Base-by-base conservation (phyloP, 2,329 filamentous ascomycete species). In the Aphanoascus verrucosus region DNA sequence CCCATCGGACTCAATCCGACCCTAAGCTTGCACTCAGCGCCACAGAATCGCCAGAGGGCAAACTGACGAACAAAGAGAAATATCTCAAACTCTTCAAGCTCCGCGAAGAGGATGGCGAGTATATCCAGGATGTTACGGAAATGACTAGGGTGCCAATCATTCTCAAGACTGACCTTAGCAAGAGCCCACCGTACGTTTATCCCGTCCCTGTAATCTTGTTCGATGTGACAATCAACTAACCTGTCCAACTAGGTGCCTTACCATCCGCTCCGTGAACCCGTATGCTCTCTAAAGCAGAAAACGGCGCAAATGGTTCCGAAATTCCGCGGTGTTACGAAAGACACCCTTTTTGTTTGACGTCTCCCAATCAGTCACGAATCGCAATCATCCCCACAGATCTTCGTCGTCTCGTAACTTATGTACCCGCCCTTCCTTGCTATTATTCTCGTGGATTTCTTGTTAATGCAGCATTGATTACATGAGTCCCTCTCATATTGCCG, bases 141-240 rank as follows among this genome's bases (percentile, higher is more conserved):
- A 96, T 98, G 90, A 91, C 88, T 42, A 81, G 91, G 62, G 86
- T 98, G 57, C 93, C 93, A n/a, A 86, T 98, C 61, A 94, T 98
- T 68, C 75, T 98, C 65, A 97, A 95, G 83, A 97, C 93, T 60
- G 93, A 98, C 74, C 80, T 98, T 65, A 88, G 79, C 74, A 98
- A 98, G 86, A 97, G 91, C 75, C 93, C 93, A 74, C 93, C 93
- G 90, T 98, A 86, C 83, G 93, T 91, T 58, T 37, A 53, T 15
- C 11, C 15, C 41, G 46, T 23, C 20, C 55, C 11, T 1, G 12
- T 40, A 45, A 12, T 31, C 5, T 17, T 40, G 23, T 54, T 42
- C 23, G 54, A 54, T 65, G 68, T 57, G 68, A 1, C 20, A 54
- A 64, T 68, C 57, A 68, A 1, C 23, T 51, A 37, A 34, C 37